Evolutionary conservation across 495 filamentous ascomycete genomes (phyloP).

Genomic region (Aspergillus hancockii): DNA sequence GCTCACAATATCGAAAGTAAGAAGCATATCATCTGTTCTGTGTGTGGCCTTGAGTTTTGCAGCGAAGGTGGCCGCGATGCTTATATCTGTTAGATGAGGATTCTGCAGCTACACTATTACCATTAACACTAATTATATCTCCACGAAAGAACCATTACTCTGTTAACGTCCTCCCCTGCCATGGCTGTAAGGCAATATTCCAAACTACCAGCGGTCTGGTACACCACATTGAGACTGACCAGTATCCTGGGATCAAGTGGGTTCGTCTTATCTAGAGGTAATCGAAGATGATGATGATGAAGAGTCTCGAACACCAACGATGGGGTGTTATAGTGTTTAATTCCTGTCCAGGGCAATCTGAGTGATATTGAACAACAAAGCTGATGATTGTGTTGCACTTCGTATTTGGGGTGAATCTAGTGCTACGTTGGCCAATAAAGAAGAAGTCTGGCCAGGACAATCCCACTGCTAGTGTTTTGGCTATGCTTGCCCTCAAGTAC

Average conservation of each 20-base stretch:
- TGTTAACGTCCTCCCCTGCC: conserved; percentile 46
- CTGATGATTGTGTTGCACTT: conserved; percentile 19
- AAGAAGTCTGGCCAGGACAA: conserved; percentile 6
- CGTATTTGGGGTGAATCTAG: neutral
- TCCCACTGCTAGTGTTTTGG: neutral
- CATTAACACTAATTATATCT: neutral
- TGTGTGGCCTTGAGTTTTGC: conserved; percentile 54
- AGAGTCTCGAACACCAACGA: conserved; percentile 19
- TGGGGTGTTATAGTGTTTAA: neutral
- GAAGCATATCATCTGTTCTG: conserved; percentile 49
- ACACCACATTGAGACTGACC: conserved; percentile 50
- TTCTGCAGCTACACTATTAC: no score
- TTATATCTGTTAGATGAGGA: conserved; percentile 49
- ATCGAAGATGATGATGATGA: conserved; percentile 39
- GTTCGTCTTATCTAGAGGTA: conserved; percentile 35
- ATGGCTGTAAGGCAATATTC: conserved; percentile 46
- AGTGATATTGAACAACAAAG: conserved; percentile 7
- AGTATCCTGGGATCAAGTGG: conserved; percentile 37
- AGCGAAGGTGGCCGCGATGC: conserved; percentile 43
- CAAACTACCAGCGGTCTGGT: conserved; percentile 43
- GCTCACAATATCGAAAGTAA: conserved; percentile 41
- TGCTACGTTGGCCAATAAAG: neutral
- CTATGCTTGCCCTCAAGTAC: conserved; percentile 15
- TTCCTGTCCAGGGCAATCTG: neutral
- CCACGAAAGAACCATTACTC: conserved; percentile 39